A percentile compares a stretch with the other conserved stretches of the same genome.
Conservation (phyloP, 1,139 yeast species). For the Debaryomyces subglobosus region DNA sequence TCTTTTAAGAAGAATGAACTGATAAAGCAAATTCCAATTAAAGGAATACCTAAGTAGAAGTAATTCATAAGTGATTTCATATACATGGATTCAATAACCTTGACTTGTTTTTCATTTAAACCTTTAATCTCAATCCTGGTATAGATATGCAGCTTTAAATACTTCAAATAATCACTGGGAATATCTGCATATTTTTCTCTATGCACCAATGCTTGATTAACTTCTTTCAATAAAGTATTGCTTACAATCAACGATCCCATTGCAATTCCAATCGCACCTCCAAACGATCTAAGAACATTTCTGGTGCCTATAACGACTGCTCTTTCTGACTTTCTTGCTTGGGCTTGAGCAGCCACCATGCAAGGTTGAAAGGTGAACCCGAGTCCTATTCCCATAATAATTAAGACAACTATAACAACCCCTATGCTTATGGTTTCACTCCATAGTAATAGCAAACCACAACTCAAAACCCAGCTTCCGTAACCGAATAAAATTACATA, state of each 20-base stretch:
- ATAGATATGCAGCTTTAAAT: constrained; percentile 35
- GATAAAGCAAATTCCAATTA: constrained; percentile 43
- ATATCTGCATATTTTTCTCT: constrained; percentile 10
- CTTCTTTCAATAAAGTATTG: constrained; percentile 33
- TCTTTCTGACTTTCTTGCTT: constrained; percentile 50
- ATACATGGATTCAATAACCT: constrained; percentile 33
- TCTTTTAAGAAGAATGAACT: constrained; percentile 41
- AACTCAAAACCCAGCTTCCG: constrained; percentile 44
- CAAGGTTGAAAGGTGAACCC: constrained; percentile 40
- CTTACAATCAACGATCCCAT: constrained; percentile 45
- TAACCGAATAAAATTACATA: constrained; percentile 47
- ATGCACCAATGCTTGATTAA: constrained; percentile 15
- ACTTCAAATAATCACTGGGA: constrained; percentile 21
- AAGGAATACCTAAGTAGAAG: constrained; percentile 46
- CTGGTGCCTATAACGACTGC: constrained; percentile 60
- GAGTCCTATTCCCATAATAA: constrained; percentile 52
- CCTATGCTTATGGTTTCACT: constrained; percentile 33
- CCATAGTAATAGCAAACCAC: constrained; percentile 42
- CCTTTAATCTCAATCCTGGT: constrained; percentile 29
- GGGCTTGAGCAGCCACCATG: constrained; percentile 59
- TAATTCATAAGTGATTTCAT: constrained; percentile 40
- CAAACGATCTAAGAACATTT: constrained; percentile 55
- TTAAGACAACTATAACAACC: constrained; percentile 35
- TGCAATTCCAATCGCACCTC: constrained; percentile 54
- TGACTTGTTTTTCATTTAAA: constrained; percentile 27